Base-by-base conservation (phyloP, 331 rosid species). In the Acacia concinna region DNA sequence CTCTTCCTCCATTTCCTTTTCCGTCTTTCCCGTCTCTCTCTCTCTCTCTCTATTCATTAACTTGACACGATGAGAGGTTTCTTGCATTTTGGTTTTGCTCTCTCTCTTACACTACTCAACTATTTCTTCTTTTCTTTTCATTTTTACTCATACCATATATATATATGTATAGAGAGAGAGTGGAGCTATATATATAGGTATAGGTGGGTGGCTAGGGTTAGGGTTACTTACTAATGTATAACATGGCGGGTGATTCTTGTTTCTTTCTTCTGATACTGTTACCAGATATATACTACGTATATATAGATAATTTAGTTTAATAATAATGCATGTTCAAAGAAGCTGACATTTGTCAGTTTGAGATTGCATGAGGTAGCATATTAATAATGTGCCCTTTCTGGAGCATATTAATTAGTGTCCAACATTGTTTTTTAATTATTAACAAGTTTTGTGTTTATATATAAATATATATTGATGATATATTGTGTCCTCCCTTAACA, bases 51-150 rank as follows among this genome's bases (percentile, higher is more conserved):
- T 87, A 67, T 79, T 69, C 84, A 79, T 72, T 84, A 73, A 49
- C 41, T 76, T 79, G 46, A 87, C 76, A 81, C 78, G 74, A 56
- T 62, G 63, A 84, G 63, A 84, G 64, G 68, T 86, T 86, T 84
- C 89, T 86, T 86, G 87, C 89, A 83, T 71, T 81, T 74, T 37
- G 89, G 89, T 83, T 86, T 86, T 83, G 77, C 8, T 81, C 82
- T 77, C 41, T 37, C 78, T 85, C 81, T 85, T 54, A 47, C 65
- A 67, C 3, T 51, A 11, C 4, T 15, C 52, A 46, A 8, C 34
- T 1, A 2, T 35, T 6, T 68, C 35, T 6, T 68, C 35, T 32
- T 64, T 60, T 52, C 10, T 31, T 69, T 15, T 43, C 23, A 15
- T 0, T 31, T 6, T 56, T 23, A 56, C 63, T 56, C 15, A 56